Conservation (phyloP, 495 filamentous ascomycete genomes). For the Apodospora peruviana region DNA sequence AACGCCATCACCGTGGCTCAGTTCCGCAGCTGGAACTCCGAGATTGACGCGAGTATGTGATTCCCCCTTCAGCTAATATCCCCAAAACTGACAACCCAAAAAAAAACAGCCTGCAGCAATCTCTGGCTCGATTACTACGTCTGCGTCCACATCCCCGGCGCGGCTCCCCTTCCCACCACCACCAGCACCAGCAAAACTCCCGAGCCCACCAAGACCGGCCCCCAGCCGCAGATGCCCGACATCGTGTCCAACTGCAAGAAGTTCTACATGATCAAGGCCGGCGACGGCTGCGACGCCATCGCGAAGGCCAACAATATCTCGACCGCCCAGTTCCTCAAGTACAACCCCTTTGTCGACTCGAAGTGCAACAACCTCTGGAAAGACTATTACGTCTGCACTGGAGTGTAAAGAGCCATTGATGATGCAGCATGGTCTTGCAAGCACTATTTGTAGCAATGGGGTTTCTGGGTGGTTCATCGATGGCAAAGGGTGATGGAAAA, state of each 20-base stretch:
- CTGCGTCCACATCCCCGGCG: conserved; percentile 6
- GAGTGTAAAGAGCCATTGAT: not conserved
- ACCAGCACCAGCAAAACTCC: not conserved
- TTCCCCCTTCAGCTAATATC: not conserved
- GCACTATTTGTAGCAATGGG: not conserved
- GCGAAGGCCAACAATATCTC: conserved; percentile 10
- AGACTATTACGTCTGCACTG: conserved; percentile 14
- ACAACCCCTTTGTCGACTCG: conserved; percentile 9
- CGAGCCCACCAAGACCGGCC: not conserved
- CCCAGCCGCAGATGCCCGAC: conserved; percentile 8
- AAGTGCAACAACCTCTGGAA: conserved; percentile 15
- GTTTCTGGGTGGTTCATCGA: not conserved
- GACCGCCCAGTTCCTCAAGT: conserved; percentile 12
- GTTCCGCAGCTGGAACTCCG: conserved; percentile 32
- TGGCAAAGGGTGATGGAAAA: not conserved
- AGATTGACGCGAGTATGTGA: not conserved
- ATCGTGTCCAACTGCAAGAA: conserved; percentile 12
- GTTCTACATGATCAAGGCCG: conserved; percentile 8
- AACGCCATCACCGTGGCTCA: conserved; percentile 23
- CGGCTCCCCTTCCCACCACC: not conserved
- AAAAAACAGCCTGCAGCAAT: conserved; percentile 7
- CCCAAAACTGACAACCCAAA: not conserved
- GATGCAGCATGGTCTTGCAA: not conserved
- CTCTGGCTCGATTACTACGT: conserved; percentile 10
- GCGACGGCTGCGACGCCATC: conserved; percentile 12